Base-by-base conservation (phyloP, 768 basidiomycete species). In the Xerocomellus intermedius region DNA sequence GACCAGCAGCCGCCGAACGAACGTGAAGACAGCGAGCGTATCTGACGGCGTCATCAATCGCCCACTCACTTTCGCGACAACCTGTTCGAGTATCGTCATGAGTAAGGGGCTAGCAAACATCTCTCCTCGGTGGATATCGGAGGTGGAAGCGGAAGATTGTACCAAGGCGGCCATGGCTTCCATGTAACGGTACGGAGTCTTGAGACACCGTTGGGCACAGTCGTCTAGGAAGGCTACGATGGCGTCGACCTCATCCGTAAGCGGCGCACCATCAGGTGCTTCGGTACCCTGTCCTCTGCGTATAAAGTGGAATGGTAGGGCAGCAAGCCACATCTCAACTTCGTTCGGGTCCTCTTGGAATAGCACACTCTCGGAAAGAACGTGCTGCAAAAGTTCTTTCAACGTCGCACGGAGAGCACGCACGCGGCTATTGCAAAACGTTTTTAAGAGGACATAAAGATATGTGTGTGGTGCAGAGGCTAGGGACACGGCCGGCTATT, bases 121-220 rank as follows among this genome's bases (percentile, higher is more conserved):
- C 19, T 77, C 75, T 62, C n/a, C 57, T 50, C 50, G 62, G 39
- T 59, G 57, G 16, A 52, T 24, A 38, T 52, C 38, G 26, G 22
- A 37, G n/a, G 35, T 37, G 38, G 55, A 49, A 5, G 44, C 39
- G 36, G 37, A 63, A 7, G 50, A 64, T 48, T 56, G 60, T 4
- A 52, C 52, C 21, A 83, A 65, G 0, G 69, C 63, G 7, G 78
- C 68, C 57, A 86, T 70, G 22, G 85, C 85, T 62, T 97, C 94
- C 50, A 96, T 77, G 65, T 96, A 98, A 28, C 83, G 81, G 67
- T 94, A 90, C 0, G 93, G 91, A 2, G 87, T 88, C 69, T 89
- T 92, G 58, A 87, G 66, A 61, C 87, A 94, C 17, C 91, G 79
- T 54, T 88, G 86, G 3, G 89, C 77, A 64, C 93, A 96, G 48